Percentiles rank a stretch among this genome's conserved stretches.
These are phyloP conservation scores for Auriscalpium vulgare DNA, from an alignment of 768 basidiomycete genomes.

Conservation along the genomic window DNA sequence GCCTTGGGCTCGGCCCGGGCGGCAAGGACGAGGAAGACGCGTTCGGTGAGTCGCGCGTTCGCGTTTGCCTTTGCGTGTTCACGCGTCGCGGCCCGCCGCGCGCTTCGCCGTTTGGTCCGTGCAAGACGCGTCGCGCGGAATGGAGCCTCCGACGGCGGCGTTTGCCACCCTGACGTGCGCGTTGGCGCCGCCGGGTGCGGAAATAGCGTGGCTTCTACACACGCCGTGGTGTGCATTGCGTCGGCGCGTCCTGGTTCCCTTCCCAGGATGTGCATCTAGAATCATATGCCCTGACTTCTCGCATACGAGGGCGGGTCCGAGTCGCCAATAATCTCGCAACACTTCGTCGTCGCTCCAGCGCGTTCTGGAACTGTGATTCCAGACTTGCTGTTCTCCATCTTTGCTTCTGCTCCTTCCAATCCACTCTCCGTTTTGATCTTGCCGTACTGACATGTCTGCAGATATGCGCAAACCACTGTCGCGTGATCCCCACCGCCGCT, in stretches of 20 bases:
- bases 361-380: too few relatives aligned
- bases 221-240: too few relatives aligned
- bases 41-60: constrained; percentile 54
- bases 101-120: neutral
- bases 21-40: constrained; percentile 83
- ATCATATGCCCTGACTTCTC: too few relatives aligned
- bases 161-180: too few relatives aligned
- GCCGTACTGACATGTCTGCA: constrained; percentile 13
- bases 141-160: neutral
- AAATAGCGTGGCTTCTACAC: too few relatives aligned
- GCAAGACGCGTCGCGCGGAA: neutral
- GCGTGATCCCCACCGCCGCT: constrained; percentile 51
- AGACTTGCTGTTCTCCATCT: neutral
- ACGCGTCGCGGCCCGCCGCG: neutral
- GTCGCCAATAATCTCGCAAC: too few relatives aligned
- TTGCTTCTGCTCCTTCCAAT: neutral
- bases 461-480: constrained; percentile 72
- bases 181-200: too few relatives aligned
- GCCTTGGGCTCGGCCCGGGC: constrained; percentile 66
- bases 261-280: too few relatives aligned
- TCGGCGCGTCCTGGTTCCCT: too few relatives aligned
- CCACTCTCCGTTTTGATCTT: neutral
- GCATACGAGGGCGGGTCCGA: too few relatives aligned
- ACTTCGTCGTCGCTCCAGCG: too few relatives aligned
- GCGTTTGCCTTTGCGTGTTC: neutral